Percentiles rank a stretch among this genome's conserved stretches.
Conservation (phyloP, 1,139 yeast genomes). For the Debaryomyces singareniensis region DNA sequence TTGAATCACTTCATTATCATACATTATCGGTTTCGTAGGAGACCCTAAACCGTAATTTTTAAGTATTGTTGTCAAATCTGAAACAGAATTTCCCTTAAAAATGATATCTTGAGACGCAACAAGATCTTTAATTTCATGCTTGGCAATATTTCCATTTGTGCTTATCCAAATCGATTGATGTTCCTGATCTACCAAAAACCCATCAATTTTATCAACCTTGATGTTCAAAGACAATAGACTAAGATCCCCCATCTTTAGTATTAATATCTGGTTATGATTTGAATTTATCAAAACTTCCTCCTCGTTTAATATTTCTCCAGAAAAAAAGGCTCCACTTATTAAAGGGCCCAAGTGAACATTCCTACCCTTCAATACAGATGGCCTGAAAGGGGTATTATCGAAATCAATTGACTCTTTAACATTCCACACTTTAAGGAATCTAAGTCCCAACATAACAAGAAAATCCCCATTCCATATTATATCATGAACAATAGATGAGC, state of each 20-base stretch:
- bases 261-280: slow-evolving; percentile 33
- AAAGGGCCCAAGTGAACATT: slow-evolving; percentile 49
- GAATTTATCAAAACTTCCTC: slow-evolving; percentile 39
- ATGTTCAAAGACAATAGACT: slow-evolving; percentile 14
- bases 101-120: slow-evolving; percentile 4
- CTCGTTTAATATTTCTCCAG: slow-evolving; percentile 25
- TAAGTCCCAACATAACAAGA: slow-evolving; percentile 31
- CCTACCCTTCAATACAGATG: slow-evolving; percentile 44
- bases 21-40: slow-evolving; percentile 3
- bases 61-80: slow-evolving; percentile 2
- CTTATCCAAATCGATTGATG: slow-evolving; percentile 15
- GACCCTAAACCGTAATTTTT: slow-evolving; percentile 2
- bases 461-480: slow-evolving; percentile 49
- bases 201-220: slow-evolving; percentile 12
- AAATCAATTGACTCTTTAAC: slow-evolving; percentile 11
- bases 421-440: slow-evolving; percentile 17
- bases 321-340: slow-evolving; percentile 42
- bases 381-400: background rate
- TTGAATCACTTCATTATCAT: slow-evolving; percentile 7
- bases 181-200: slow-evolving; percentile 18
- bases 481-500: slow-evolving; percentile 52
- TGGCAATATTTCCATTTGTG: slow-evolving; percentile 7
- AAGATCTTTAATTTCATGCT: slow-evolving; percentile 10
- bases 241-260: slow-evolving; percentile 22
- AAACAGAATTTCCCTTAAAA: slow-evolving; percentile 6